Base-by-base conservation (phyloP, 225 moss, liverwort and hornwort genomes). In the Bryum argenteum region DNA sequence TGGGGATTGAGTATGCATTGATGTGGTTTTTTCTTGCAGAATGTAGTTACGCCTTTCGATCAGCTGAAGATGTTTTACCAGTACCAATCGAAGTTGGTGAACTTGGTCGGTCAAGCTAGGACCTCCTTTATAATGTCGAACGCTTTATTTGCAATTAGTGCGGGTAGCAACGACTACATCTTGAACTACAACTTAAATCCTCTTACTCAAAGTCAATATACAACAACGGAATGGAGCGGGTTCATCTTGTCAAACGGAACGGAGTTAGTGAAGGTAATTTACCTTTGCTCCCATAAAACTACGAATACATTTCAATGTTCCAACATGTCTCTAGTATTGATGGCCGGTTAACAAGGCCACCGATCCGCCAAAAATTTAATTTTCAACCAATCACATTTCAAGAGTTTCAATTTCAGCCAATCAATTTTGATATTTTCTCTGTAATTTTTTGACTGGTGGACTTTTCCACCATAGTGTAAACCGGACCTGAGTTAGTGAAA, bases 131-230 rank as follows among this genome's bases (percentile, higher is more conserved):
- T 80, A 8, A 4, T 83, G 0, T 75, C 80, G 2, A 61, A 82
- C 68, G 71, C 82, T 20, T 6, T 86, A 12, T 82, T 61, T 20
- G 1, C 1, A 2, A 0, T 86, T 1, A 82, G 80, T 37, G 4
- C 80, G 5, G 86, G 86, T 12, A 82, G 77, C 16, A 82, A 83
- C 2, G 86, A 86, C 80, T 82, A 67, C 75, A 3, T 86, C 22
- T 0, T 75, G 0, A 82, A 75, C 52, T 86, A 86, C 69, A 65
- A 80, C 13, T 0, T 58, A 10, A 45, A 77, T 23, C 82, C 82
- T 48, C 9, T 1, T 14, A 0, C 45, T 23, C 80, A 80, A 53
- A 8, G 56, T 24, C 60, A 66, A 41, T 52, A 71, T 16, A 77
- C 79, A 0, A 22, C 0, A 1, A 28, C 41, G 0, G 54, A 80